phyloP scores from a whole-genome alignment of 2,329 filamentous ascomycete genomes.

The Ilyonectria destructans region DNA sequence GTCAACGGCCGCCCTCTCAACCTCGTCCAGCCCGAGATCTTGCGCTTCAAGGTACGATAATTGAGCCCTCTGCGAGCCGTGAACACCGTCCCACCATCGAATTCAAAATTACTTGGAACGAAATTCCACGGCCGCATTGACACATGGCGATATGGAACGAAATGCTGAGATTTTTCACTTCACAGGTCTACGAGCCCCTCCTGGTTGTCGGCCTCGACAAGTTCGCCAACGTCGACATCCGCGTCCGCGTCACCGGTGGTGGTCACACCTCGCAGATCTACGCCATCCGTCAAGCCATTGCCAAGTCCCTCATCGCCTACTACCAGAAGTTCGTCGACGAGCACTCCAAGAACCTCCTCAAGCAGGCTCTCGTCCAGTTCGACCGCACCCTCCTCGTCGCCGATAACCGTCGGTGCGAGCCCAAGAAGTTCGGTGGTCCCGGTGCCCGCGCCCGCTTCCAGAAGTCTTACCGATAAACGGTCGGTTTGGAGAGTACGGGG shows the following conservation, averaged over 20 bases:
- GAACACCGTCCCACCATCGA: slow-evolving; percentile 28
- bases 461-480: slow-evolving; percentile 96
- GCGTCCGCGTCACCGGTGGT: slow-evolving; percentile 95
- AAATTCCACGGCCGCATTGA: slow-evolving; percentile 4
- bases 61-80: slow-evolving; percentile 21
- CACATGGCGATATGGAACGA: slow-evolving; percentile 28
- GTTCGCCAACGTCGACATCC: slow-evolving; percentile 97
- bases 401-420: slow-evolving; percentile 99
- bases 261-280: slow-evolving; percentile 98
- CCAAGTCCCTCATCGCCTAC: slow-evolving; percentile 86
- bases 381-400: slow-evolving; percentile 98
- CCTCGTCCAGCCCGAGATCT: slow-evolving; percentile 95
- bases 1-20: slow-evolving; percentile 97
- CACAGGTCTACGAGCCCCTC: slow-evolving; percentile 96
- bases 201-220: slow-evolving; percentile 98
- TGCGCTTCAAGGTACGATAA: slow-evolving; percentile 91
- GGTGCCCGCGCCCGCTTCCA: slow-evolving; percentile 98
- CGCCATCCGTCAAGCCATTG: slow-evolving; percentile 98
- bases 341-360: slow-evolving; percentile 99
- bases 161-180: slow-evolving; percentile 41
- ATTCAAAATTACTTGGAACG: slow-evolving; percentile 28
- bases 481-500: slow-evolving; percentile 43
- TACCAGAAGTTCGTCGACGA: slow-evolving; percentile 99
- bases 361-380: slow-evolving; percentile 96
- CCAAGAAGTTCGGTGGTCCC: slow-evolving; percentile 97